A percentile compares a stretch with the other conserved stretches of the same genome.
Evolutionary conservation across 768 basidiomycete species (phyloP).

Genomic region (Rhodotorula kratochvilovae): DNA sequence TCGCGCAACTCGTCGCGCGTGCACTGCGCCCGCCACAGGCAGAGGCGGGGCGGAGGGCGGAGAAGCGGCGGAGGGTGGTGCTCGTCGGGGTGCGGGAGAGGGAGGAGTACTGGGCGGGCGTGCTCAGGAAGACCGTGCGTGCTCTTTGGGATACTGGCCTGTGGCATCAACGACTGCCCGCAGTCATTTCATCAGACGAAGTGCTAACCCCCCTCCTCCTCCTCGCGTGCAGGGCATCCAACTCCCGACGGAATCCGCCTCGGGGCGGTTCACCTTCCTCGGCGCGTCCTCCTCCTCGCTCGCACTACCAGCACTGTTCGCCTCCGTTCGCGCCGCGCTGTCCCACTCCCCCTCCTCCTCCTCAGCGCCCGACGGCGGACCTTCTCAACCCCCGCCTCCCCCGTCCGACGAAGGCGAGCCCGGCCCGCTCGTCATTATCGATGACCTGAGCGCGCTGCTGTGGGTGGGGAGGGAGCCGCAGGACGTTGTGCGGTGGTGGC

Average conservation of each 20-base stretch:
- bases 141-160: too few species aligned
- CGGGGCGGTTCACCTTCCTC: conserved; percentile 7
- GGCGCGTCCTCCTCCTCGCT: neutral
- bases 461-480: conserved; percentile 10
- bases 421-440: conserved; percentile 18
- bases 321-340: neutral
- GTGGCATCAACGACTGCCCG: too few species aligned
- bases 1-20: conserved; percentile 1
- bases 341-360: too few species aligned
- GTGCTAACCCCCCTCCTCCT: neutral
- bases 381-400: neutral
- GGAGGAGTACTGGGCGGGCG: conserved; percentile 4
- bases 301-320: neutral
- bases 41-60: neutral
- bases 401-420: neutral
- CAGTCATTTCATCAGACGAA: too few species aligned
- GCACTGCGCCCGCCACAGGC: neutral
- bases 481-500: conserved; percentile 13
- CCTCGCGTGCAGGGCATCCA: conserved; percentile 19
- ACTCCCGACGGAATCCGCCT: conserved; percentile 1
- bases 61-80: conserved; percentile 2
- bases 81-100: conserved; percentile 20
- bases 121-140: conserved; percentile 19
- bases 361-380: neutral
- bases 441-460: conserved; percentile 26